A percentile compares a stretch with the other conserved stretches of the same genome.
These are phyloP conservation scores for Fraxinus velutina DNA, from an alignment of 305 asterid species.

Conservation along the genomic window DNA sequence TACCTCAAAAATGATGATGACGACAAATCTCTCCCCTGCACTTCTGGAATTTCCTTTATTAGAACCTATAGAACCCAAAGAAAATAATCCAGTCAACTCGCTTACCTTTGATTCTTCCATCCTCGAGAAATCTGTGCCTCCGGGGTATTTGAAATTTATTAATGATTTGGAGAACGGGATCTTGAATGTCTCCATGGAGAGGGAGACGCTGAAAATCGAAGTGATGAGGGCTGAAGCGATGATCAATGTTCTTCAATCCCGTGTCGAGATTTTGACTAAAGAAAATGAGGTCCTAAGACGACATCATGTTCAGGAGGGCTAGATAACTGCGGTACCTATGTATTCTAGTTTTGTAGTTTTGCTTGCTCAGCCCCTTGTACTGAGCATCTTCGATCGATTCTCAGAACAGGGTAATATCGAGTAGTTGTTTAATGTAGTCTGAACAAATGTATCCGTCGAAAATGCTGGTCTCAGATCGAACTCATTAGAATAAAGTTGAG, in stretches of 20 bases:
- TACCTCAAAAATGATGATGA: conserved; percentile 46
- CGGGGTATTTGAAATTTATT: conserved; percentile 81
- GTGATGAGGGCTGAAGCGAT: conserved; percentile 92
- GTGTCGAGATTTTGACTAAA: conserved; percentile 46
- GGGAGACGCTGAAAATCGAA: conserved; percentile 80
- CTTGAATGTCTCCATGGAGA: conserved; percentile 75
- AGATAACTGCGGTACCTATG: background rate
- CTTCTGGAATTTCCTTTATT: conserved; percentile 61
- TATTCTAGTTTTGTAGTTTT: conserved; percentile 40
- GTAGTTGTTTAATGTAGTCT: conserved; percentile 20
- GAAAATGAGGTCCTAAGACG: conserved; percentile 63
- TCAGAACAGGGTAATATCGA: conserved; percentile 17
- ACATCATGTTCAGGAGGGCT: conserved; percentile 33
- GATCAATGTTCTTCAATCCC: conserved; percentile 80
- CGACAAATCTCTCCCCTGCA: conserved; percentile 48
- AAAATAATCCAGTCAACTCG: conserved; percentile 34
- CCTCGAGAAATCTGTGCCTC: conserved; percentile 87
- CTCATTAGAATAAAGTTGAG: background rate
- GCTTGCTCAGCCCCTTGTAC: background rate
- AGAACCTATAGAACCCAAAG: conserved; percentile 43
- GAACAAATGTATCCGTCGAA: conserved; percentile 8
- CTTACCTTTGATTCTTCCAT: conserved; percentile 68
- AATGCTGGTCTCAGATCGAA: background rate
- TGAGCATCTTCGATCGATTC: background rate
- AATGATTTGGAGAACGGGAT: conserved; percentile 80